Base-by-base conservation (phyloP, 1,139 yeast genomes). In the Hansenula sp. region DNA sequence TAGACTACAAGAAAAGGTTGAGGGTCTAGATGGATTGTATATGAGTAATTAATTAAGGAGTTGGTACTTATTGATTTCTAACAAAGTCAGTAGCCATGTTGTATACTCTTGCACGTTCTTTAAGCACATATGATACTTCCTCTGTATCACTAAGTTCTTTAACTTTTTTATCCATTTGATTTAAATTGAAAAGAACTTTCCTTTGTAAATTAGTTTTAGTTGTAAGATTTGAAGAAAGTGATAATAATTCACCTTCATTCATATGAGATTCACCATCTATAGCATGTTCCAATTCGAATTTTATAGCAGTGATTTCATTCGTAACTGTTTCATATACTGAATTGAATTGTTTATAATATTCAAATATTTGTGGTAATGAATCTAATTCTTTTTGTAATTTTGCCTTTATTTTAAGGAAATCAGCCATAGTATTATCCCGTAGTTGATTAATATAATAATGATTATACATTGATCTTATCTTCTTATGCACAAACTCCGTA, bases 21-120 rank as follows among this genome's bases (percentile, higher is more conserved):
- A 7, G 9, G 6, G 24, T 21, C 9, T 21, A 7, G 24, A 7
- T 6, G 6, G 9, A 21, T 7, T 21, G 24, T 9, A 7, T 7
- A 21, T 21, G 24, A 21, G 12, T 24, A 24, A 24, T 8, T 24
- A 8, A 24, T 8, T 8, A 24, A 24, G 13, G 9, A 8, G 9
- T 24, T 4, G 9, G 12, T 24, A 4, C 5, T 10, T 24, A 24
- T 24, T 24, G 45, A 36, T 43, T 44, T n/a, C 30, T 3, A 1
- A 53, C 44, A 9, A 51, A 30, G 16, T 53, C 55, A 38, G 46
- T 52, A 3, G 58, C 58, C 36, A 49, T 50, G 34, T 52, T 52
- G 28, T 52, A 54, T 10, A 54, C 44, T 37, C 53, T 50, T 17
- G 56, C 53, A 24, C 58, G 44, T 35, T 54, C 58, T 28, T 54